phyloP scores from a whole-genome alignment of 192 early-diverging fungal species.

The Coemansia sp. region DNA sequence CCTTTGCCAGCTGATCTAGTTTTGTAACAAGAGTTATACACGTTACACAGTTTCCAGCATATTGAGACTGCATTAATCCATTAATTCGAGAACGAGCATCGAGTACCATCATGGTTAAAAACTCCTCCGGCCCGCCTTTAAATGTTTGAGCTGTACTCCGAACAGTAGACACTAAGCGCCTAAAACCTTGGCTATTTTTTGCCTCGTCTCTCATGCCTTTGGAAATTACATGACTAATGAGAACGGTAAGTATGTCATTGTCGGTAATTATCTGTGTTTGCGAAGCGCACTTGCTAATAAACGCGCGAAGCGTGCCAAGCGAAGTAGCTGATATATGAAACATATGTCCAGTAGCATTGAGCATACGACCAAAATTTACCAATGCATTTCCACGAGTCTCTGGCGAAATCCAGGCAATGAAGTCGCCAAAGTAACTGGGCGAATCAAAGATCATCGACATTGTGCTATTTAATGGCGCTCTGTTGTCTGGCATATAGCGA shows the following conservation, averaged over 20 bases:
- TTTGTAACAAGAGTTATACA: conserved; percentile 2
- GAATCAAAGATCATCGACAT: conserved; percentile 16
- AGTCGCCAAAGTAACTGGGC: conserved; percentile 3
- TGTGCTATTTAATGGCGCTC: conserved; percentile 1
- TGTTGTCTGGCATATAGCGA: conserved; percentile 14
- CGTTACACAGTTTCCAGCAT: conserved; percentile 11
- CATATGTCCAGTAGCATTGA: conserved; percentile 5
- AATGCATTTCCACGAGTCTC: conserved; percentile 5
- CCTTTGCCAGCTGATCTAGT: not conserved
- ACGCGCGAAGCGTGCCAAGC: not conserved
- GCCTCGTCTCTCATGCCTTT: not conserved
- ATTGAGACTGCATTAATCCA: not conserved
- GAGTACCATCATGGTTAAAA: conserved; percentile 11
- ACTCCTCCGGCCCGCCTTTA: not conserved
- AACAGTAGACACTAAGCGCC: not conserved
- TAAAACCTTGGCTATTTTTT: too few species aligned
- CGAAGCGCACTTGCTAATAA: not conserved
- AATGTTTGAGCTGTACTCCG: not conserved
- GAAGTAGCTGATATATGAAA: conserved; percentile 13
- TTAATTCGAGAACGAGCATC: conserved; percentile 14
- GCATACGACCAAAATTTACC: not conserved
- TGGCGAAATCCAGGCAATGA: conserved; percentile 16
- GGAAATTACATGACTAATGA: conserved; percentile 8
- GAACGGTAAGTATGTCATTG: conserved; percentile 19
- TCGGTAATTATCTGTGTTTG: conserved; percentile 3